These are phyloP conservation scores for Ophidiomyces ophidiicola DNA, from an alignment of 2,329 filamentous ascomycete genomes.

Conservation along the genomic window DNA sequence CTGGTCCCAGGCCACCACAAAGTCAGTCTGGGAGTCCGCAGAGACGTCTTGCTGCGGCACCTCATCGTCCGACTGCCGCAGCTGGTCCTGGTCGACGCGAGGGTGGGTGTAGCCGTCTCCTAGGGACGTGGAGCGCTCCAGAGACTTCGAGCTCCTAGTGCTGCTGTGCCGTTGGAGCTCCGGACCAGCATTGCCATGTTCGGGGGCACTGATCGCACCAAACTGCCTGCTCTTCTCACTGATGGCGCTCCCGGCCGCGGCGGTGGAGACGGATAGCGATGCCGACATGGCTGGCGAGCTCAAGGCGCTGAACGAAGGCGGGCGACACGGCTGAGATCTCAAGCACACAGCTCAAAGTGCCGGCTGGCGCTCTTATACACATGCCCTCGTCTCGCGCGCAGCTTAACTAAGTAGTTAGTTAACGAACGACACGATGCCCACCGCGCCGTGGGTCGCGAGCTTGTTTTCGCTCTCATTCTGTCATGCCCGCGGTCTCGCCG, in stretches of 20 bases:
- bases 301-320: not conserved
- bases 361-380: no score
- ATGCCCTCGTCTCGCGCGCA: no score
- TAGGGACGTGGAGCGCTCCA: slow-evolving; percentile 12
- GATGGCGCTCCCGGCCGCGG: not conserved
- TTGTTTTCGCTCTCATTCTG: no score
- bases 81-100: slow-evolving; percentile 20
- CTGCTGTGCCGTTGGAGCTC: slow-evolving; percentile 4
- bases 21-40: slow-evolving; percentile 35
- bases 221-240: slow-evolving; percentile 7
- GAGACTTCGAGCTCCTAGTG: slow-evolving; percentile 7
- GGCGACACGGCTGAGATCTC: no score
- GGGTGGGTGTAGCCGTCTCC: slow-evolving; percentile 14
- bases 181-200: not conserved
- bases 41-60: slow-evolving; percentile 17
- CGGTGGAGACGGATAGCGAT: not conserved
- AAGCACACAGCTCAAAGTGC: no score
- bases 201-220: slow-evolving; percentile 2
- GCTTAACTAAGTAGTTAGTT: no score
- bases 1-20: slow-evolving; percentile 63
- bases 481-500: no score
- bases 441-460: no score
- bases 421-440: no score
- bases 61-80: slow-evolving; percentile 16
- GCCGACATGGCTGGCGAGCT: not conserved